Conservation (phyloP, 2,329 filamentous ascomycete species). For the Neofusicoccum parvum region DNA sequence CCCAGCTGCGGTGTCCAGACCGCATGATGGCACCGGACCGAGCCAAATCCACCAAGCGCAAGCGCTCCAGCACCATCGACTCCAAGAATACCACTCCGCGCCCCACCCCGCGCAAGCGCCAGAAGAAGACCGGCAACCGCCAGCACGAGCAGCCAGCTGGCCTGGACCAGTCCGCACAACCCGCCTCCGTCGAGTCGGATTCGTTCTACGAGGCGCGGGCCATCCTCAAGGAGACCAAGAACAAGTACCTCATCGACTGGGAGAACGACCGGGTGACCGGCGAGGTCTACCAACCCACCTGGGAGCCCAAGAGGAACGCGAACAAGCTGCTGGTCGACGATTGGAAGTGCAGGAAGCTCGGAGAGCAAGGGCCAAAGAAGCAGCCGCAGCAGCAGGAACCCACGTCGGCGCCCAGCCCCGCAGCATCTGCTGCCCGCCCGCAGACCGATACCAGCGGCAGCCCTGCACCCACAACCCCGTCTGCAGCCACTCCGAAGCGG, state of each 20-base stretch:
- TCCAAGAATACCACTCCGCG: background rate
- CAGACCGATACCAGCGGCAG: background rate
- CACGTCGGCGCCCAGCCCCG: background rate
- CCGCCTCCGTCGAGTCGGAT: background rate
- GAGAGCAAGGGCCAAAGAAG: slow-evolving; percentile 10
- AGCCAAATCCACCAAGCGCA: slow-evolving; percentile 1
- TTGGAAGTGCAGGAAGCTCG: slow-evolving; percentile 33
- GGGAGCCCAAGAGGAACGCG: slow-evolving; percentile 49
- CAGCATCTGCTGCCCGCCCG: background rate
- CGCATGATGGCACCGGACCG: slow-evolving; percentile 18
- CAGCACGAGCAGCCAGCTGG: background rate
- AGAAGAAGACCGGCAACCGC: background rate
- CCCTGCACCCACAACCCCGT: background rate
- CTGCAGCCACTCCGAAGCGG: background rate
- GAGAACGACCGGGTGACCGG: slow-evolving; percentile 54
- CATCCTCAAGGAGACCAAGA: slow-evolving; percentile 37
- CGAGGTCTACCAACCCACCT: slow-evolving; percentile 51
- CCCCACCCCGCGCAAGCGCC: background rate
- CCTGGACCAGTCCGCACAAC: background rate
- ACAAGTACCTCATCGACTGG: slow-evolving; percentile 61
- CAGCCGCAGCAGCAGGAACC: background rate
- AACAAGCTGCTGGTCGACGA: slow-evolving; percentile 39
- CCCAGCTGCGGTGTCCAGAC: slow-evolving; percentile 3
- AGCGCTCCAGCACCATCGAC: slow-evolving; percentile 4
- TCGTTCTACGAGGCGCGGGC: slow-evolving; percentile 5